A percentile compares a stretch with the other conserved stretches of the same genome.
These are phyloP conservation scores for Prunus fruticosa DNA, from an alignment of 306 rosid species.

Conservation along the genomic window DNA sequence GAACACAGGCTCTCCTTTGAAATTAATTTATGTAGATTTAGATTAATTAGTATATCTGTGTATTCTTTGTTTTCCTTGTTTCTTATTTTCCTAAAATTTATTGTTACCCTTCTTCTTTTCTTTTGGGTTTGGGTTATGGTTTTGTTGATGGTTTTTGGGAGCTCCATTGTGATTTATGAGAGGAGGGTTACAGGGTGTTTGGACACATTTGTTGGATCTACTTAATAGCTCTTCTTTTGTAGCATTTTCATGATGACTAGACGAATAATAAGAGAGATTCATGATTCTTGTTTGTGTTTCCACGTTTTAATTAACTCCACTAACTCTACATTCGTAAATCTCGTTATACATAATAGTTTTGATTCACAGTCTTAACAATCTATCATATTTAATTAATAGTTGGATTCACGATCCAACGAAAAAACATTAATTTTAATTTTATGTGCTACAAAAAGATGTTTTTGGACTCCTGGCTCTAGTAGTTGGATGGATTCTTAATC, in stretches of 20 bases:
- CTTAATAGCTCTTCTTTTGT: conserved; percentile 20
- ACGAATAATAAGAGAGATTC: conserved; percentile 31
- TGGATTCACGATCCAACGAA: too few relatives aligned
- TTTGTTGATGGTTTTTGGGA: conserved; percentile 34
- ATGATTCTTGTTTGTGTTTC: conserved; percentile 14
- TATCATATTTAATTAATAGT: too few relatives aligned
- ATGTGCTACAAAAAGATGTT: too few relatives aligned
- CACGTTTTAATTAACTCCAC: neutral
- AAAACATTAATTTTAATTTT: too few relatives aligned
- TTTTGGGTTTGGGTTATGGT: neutral
- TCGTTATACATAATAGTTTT: neutral
- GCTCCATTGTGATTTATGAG: conserved; percentile 32
- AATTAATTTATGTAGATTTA: conserved; percentile 10
- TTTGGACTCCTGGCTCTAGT: too few relatives aligned
- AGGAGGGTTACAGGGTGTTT: neutral
- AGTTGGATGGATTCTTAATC: too few relatives aligned
- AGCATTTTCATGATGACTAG: conserved; percentile 29
- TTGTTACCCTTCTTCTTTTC: neutral
- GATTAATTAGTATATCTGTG: conserved; percentile 17
- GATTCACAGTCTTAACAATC: too few relatives aligned
- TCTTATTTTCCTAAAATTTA: neutral
- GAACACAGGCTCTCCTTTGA: neutral
- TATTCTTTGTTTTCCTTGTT: conserved; percentile 5
- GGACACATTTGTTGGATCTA: conserved; percentile 16
- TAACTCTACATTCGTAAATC: neutral